Percentiles rank a stretch among this genome's conserved stretches.
phyloP scores from a whole-genome alignment of 768 basidiomycete species.

The Serendipita sp. region DNA sequence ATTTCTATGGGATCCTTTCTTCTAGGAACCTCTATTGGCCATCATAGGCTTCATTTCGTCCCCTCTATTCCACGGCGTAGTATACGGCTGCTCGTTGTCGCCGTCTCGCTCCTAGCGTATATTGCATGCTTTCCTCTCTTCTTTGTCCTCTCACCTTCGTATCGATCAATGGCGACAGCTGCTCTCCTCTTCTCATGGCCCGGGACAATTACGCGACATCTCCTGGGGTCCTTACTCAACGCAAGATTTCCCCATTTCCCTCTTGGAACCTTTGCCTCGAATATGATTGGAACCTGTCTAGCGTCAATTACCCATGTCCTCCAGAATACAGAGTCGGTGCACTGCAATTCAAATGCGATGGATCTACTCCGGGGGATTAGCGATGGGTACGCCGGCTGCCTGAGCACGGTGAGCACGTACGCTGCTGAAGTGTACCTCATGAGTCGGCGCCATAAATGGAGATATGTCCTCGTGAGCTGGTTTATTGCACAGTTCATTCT shows the following conservation, averaged over 20 bases:
- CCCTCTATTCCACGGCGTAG: slow-evolving; percentile 28
- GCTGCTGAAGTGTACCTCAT: slow-evolving; percentile 59
- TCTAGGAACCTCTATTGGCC: slow-evolving; percentile 54
- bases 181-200: slow-evolving; percentile 82
- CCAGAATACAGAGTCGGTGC: slow-evolving; percentile 30
- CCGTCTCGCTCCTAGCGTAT: slow-evolving; percentile 49
- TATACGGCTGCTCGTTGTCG: slow-evolving; percentile 36
- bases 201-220: slow-evolving; percentile 71
- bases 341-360: slow-evolving; percentile 31
- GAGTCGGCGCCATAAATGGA: slow-evolving; percentile 37
- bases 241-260: slow-evolving; percentile 44
- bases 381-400: slow-evolving; percentile 90
- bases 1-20: slow-evolving; percentile 61
- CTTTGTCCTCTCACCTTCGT: slow-evolving; percentile 49
- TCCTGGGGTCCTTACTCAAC: slow-evolving; percentile 62
- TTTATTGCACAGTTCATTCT: slow-evolving; percentile 51
- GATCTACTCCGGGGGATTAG: slow-evolving; percentile 62
- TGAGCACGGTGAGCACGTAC: slow-evolving; percentile 91
- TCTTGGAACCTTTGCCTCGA: slow-evolving; percentile 63
- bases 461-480: slow-evolving; percentile 61
- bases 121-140: slow-evolving; percentile 64
- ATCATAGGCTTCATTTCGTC: slow-evolving; percentile 26
- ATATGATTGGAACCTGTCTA: slow-evolving; percentile 67
- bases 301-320: slow-evolving; percentile 58
- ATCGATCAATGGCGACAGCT: slow-evolving; percentile 68